These are phyloP conservation scores for Aspergillus nanangensis DNA, from an alignment of 495 filamentous ascomycete species.

Conservation along the genomic window DNA sequence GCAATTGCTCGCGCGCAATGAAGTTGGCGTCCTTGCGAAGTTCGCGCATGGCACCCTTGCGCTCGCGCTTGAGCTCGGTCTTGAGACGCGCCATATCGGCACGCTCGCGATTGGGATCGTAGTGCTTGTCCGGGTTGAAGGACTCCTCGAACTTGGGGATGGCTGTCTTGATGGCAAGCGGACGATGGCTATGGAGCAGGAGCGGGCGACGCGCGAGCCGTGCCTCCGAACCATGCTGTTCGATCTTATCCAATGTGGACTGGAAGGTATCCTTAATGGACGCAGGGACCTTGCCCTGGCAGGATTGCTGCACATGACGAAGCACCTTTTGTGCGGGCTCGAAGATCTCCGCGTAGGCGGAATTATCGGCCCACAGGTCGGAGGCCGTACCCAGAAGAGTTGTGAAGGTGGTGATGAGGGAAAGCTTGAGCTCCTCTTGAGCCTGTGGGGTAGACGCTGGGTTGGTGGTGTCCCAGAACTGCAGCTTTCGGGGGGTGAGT, in stretches of 20 bases:
- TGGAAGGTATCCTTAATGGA: constrained; percentile 30
- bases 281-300: constrained; percentile 46
- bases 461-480: constrained; percentile 51
- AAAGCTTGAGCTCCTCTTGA: constrained; percentile 49
- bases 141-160: constrained; percentile 96
- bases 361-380: constrained; percentile 58
- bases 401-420: constrained; percentile 53
- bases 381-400: constrained; percentile 55
- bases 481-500: constrained; percentile 26
- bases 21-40: constrained; percentile 92
- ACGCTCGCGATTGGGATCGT: constrained; percentile 87
- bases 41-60: constrained; percentile 92
- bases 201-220: constrained; percentile 67
- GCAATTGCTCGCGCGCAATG: constrained; percentile 80
- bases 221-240: constrained; percentile 48
- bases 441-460: constrained; percentile 17
- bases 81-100: constrained; percentile 74
- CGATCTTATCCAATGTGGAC: constrained; percentile 37
- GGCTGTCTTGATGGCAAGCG: constrained; percentile 79
- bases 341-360: constrained; percentile 74
- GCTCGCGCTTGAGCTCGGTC: constrained; percentile 89
- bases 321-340: constrained; percentile 53
- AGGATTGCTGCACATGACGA: constrained; percentile 49
- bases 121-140: constrained; percentile 92
- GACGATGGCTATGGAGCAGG: constrained; percentile 82